Evolutionary conservation across 164 flowering plant genomes (phyloP).

Genomic region (Dillenia turbinata): DNA sequence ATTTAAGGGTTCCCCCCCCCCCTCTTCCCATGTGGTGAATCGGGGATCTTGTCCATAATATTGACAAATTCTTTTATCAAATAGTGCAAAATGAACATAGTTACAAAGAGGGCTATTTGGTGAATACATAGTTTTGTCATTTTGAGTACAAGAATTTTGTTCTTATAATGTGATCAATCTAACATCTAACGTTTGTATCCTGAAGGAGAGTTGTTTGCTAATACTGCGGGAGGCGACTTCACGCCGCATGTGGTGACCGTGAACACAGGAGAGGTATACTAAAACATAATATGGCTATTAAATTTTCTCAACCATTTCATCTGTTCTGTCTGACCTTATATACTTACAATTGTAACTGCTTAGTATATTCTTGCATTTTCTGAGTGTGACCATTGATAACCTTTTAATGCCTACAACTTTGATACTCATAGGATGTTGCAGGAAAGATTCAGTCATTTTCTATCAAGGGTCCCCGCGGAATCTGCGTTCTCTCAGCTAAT

Average conservation of each 20-base stretch:
- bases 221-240: slow-evolving; percentile 69
- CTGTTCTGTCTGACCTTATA: no score
- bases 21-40: no score
- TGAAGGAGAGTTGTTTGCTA: slow-evolving; percentile 64
- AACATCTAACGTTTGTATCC: slow-evolving; percentile 7
- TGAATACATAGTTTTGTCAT: no score
- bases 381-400: background rate
- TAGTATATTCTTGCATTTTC: background rate
- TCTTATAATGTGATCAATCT: slow-evolving; percentile 1
- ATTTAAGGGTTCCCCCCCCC: no score
- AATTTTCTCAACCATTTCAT: no score
- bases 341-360: background rate
- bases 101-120: no score
- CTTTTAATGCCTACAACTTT: background rate
- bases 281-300: no score
- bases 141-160: no score
- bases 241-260: slow-evolving; percentile 79
- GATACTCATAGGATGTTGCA: slow-evolving; percentile 64
- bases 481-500: slow-evolving; percentile 85
- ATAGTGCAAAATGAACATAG: no score
- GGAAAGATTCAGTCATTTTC: slow-evolving; percentile 59
- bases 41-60: no score
- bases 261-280: slow-evolving; percentile 73
- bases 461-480: slow-evolving; percentile 63
- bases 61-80: no score